A percentile compares a stretch with the other conserved stretches of the same genome.
phyloP scores from a whole-genome alignment of 2,329 filamentous ascomycete genomes.

The Diaporthe sp. region DNA sequence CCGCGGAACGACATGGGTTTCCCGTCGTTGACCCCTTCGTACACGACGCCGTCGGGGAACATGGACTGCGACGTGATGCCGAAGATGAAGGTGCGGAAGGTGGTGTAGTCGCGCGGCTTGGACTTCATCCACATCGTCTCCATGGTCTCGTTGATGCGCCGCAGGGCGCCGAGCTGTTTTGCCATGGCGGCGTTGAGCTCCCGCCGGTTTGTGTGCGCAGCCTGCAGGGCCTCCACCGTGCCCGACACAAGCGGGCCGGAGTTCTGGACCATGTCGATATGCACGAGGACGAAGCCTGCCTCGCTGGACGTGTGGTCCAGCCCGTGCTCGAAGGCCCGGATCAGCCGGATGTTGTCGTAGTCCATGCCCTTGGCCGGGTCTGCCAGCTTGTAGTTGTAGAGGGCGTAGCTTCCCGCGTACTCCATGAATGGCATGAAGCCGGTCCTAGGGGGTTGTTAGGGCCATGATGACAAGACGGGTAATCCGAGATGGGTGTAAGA shows the following conservation, averaged over 20 bases:
- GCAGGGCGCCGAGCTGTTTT: conserved; percentile 71
- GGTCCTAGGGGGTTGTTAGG: conserved; percentile 48
- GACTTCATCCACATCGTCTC: conserved; percentile 93
- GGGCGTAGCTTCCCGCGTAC: conserved; percentile 76
- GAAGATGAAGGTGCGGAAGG: conserved; percentile 96
- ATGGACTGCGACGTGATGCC: conserved; percentile 93
- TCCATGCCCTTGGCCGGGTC: conserved; percentile 67
- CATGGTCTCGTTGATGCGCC: conserved; percentile 82
- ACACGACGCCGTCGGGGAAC: conserved; percentile 92
- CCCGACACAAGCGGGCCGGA: conserved; percentile 82
- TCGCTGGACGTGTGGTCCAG: conserved; percentile 89
- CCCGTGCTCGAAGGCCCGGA: conserved; percentile 91
- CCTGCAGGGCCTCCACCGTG: conserved; percentile 73
- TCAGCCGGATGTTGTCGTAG: conserved; percentile 79
- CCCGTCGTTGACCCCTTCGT: conserved; percentile 80
- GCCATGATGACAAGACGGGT: background rate
- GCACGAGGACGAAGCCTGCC: conserved; percentile 94
- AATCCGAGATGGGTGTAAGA: background rate
- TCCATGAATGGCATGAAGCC: conserved; percentile 95
- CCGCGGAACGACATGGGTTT: conserved; percentile 85
- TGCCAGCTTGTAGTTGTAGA: conserved; percentile 73
- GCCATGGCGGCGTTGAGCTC: conserved; percentile 73
- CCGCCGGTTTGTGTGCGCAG: conserved; percentile 57
- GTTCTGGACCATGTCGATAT: conserved; percentile 94
- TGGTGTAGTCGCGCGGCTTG: conserved; percentile 84